Conservation (phyloP, 257 asterid species). For the Solanum corneliomulleri region DNA sequence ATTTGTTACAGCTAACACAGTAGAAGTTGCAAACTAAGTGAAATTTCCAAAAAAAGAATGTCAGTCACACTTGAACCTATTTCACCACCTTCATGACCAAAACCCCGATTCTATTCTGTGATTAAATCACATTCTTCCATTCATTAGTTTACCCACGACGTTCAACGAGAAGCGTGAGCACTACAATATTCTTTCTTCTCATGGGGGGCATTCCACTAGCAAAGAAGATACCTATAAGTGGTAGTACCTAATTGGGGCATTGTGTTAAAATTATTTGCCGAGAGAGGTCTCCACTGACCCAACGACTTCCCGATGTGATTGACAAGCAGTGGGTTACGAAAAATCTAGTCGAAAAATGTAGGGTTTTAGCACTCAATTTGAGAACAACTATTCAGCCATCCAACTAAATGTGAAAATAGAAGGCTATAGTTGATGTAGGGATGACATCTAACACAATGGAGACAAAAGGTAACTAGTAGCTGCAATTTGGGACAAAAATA, state of each 20-base stretch:
- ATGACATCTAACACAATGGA: background rate
- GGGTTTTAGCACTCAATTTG: background rate
- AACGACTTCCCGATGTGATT: background rate
- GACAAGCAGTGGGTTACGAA: background rate
- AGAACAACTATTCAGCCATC: background rate
- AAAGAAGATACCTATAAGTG: background rate
- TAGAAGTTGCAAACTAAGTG: background rate
- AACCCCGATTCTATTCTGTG: background rate
- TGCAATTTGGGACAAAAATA: background rate
- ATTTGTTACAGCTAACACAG: background rate
- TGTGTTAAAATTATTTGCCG: background rate
- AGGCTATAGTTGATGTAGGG: background rate
- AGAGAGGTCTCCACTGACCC: background rate
- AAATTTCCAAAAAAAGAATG: background rate
- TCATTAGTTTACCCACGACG: background rate
- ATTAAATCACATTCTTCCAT: background rate
- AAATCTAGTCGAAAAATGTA: background rate
- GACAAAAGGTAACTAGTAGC: background rate
- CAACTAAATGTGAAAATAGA: background rate
- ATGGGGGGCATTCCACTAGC: background rate
- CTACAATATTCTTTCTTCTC: background rate
- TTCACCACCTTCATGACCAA: background rate
- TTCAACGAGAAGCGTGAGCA: background rate
- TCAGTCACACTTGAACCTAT: background rate
- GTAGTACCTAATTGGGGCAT: background rate